A percentile compares a stretch with the other conserved stretches of the same genome.
These are phyloP conservation scores for Scleromitrula shiraiana DNA, from an alignment of 2,329 filamentous ascomycete genomes.

Conservation along the genomic window DNA sequence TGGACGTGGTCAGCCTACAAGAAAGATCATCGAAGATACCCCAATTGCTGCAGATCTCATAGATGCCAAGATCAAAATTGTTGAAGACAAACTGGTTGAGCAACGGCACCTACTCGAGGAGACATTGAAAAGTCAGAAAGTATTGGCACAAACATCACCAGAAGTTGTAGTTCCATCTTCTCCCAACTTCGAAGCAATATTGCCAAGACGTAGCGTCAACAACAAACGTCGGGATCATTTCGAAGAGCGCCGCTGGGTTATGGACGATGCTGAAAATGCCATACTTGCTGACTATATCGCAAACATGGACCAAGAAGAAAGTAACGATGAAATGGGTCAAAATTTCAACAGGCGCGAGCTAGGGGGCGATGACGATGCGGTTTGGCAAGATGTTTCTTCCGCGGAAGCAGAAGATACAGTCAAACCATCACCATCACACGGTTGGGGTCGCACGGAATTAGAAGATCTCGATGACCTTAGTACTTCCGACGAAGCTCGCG, in stretches of 20 bases:
- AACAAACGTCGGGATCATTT: conserved; percentile 5
- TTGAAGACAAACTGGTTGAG: conserved; percentile 25
- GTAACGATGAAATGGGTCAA: background rate
- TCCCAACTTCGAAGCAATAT: conserved; percentile 6
- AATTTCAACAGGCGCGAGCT: conserved; percentile 32
- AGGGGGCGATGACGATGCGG: conserved; percentile 33
- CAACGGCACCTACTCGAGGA: conserved; percentile 21
- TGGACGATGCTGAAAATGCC: conserved; percentile 12
- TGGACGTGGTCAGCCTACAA: conserved; percentile 35
- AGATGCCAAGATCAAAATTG: conserved; percentile 23
- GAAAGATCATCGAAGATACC: background rate
- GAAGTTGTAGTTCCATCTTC: conserved; percentile 5
- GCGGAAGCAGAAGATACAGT: background rate
- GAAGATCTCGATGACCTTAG: conserved; percentile 41
- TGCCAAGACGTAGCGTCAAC: conserved; percentile 2
- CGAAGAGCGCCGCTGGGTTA: background rate
- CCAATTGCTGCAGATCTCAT: conserved; percentile 12
- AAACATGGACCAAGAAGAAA: conserved; percentile 29
- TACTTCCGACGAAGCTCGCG: conserved; percentile 40
- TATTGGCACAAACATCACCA: conserved; percentile 1
- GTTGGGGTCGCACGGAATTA: conserved; percentile 38
- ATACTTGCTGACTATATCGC: conserved; percentile 29
- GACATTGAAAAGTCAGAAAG: conserved; percentile 18
- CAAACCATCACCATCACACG: conserved; percentile 12
- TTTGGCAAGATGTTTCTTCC: conserved; percentile 16